Percentiles rank a stretch among this genome's conserved stretches.
Evolutionary conservation across 306 rosid species (phyloP).

Genomic region (Morella rubra): DNA sequence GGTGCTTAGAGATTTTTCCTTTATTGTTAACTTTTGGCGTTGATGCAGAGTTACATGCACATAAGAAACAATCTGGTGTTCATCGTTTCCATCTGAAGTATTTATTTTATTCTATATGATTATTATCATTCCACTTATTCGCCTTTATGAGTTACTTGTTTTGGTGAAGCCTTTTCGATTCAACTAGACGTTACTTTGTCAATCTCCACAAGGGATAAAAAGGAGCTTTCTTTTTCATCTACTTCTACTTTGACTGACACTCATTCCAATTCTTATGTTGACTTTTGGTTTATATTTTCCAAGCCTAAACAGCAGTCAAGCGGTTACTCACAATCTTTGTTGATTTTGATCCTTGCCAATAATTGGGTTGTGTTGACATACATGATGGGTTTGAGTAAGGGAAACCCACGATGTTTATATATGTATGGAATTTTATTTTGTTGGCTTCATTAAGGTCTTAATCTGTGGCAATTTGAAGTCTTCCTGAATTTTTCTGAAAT

Average conservation of each 20-base stretch:
- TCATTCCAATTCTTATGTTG: not conserved
- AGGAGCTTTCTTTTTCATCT: not conserved
- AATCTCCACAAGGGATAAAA: not conserved
- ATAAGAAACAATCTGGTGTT: not conserved
- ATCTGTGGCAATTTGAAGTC: not conserved
- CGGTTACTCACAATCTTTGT: not conserved
- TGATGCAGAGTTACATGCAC: not conserved
- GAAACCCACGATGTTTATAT: not conserved
- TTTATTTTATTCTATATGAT: not conserved
- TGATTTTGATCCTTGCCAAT: not conserved
- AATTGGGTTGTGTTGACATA: not conserved
- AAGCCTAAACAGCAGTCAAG: not conserved
- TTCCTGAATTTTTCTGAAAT: not conserved
- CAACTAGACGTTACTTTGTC: not conserved
- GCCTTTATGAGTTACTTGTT: constrained; percentile 10
- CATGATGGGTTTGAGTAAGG: not conserved
- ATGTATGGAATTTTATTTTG: not conserved
- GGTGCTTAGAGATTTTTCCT: not conserved
- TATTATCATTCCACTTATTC: not conserved
- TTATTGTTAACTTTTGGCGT: not conserved
- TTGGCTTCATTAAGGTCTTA: not conserved
- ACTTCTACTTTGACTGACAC: too few relatives aligned
- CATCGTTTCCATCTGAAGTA: not conserved
- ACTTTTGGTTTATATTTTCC: not conserved
- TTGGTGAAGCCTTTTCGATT: not conserved